These are phyloP conservation scores for Xylona heveae DNA, from an alignment of 495 filamentous ascomycete genomes.

Conservation along the genomic window DNA sequence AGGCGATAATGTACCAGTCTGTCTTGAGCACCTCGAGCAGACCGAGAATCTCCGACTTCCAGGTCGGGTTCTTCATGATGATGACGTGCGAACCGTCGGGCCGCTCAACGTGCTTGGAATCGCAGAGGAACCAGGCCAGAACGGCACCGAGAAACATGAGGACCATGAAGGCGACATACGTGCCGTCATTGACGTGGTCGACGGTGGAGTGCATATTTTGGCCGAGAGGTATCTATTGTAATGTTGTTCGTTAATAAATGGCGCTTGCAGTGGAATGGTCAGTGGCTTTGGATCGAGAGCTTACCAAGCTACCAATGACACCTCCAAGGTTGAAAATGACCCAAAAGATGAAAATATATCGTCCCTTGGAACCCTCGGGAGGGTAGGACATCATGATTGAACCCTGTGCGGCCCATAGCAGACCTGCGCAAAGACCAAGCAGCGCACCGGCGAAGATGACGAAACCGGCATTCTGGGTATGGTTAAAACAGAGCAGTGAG, in stretches of 20 bases:
- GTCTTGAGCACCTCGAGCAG: conserved; percentile 50
- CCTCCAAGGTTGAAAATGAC: conserved; percentile 87
- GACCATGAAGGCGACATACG: conserved; percentile 79
- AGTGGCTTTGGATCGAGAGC: conserved; percentile 10
- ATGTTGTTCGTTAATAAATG: conserved; percentile 4
- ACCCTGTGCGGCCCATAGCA: conserved; percentile 5
- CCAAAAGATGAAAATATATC: conserved; percentile 85
- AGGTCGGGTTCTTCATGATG: conserved; percentile 66
- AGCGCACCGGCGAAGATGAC: conserved; percentile 54
- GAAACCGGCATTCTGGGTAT: conserved; percentile 4
- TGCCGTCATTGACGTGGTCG: conserved; percentile 56
- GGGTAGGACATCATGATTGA: conserved; percentile 31
- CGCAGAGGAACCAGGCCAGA: conserved; percentile 49
- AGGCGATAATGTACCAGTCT: conserved; percentile 57
- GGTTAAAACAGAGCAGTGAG: conserved; percentile 1
- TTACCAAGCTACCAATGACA: conserved; percentile 68
- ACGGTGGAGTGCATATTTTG: conserved; percentile 46
- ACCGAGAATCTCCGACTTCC: conserved; percentile 48
- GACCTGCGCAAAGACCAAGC: conserved; percentile 20
- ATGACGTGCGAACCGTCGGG: conserved; percentile 67
- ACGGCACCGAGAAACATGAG: conserved; percentile 60
- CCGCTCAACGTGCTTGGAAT: conserved; percentile 58
- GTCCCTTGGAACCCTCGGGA: conserved; percentile 57
- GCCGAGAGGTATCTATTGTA: conserved; percentile 44
- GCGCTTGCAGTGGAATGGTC: background rate